These are phyloP conservation scores for Rhizopogon vesiculosus DNA, from an alignment of 768 basidiomycete genomes.

Conservation along the genomic window DNA sequence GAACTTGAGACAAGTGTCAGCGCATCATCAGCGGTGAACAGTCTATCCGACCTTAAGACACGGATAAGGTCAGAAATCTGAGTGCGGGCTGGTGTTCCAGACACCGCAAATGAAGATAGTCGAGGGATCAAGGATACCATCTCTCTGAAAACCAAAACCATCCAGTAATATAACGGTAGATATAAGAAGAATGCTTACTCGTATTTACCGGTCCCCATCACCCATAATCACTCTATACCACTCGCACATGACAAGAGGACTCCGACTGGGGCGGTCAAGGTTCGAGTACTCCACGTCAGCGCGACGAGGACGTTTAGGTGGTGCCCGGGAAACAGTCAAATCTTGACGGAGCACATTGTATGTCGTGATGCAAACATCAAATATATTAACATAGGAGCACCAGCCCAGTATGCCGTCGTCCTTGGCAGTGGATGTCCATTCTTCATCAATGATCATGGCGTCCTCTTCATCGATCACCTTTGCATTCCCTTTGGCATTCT, in stretches of 20 bases:
- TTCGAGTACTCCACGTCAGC: constrained; percentile 57
- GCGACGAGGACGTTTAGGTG: constrained; percentile 67
- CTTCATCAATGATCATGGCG: constrained; percentile 6
- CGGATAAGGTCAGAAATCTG: constrained; percentile 74
- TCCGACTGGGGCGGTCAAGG: constrained; percentile 51
- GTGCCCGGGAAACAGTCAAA: constrained; percentile 68
- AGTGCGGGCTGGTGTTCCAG: constrained; percentile 82
- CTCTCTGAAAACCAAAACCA: constrained; percentile 42
- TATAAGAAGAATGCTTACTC: constrained; percentile 44
- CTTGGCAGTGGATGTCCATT: constrained; percentile 1
- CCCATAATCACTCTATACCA: constrained; percentile 94
- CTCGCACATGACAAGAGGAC: constrained; percentile 79
- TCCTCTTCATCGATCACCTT: constrained; percentile 12
- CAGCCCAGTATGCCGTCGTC: constrained; percentile 43
- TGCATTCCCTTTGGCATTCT: constrained; percentile 9
- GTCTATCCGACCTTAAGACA: constrained; percentile 54
- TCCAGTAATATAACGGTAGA: background rate
- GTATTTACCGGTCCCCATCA: constrained; percentile 74
- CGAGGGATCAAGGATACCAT: constrained; percentile 91
- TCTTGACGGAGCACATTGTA: constrained; percentile 68
- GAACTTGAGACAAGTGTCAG: constrained; percentile 44
- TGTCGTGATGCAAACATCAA: constrained; percentile 80
- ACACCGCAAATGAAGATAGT: constrained; percentile 80
- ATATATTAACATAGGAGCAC: constrained; percentile 61
- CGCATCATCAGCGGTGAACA: background rate